These are phyloP conservation scores for Asterochloris sp. DNA, from an alignment of 139 green algal species.

Conservation along the genomic window DNA sequence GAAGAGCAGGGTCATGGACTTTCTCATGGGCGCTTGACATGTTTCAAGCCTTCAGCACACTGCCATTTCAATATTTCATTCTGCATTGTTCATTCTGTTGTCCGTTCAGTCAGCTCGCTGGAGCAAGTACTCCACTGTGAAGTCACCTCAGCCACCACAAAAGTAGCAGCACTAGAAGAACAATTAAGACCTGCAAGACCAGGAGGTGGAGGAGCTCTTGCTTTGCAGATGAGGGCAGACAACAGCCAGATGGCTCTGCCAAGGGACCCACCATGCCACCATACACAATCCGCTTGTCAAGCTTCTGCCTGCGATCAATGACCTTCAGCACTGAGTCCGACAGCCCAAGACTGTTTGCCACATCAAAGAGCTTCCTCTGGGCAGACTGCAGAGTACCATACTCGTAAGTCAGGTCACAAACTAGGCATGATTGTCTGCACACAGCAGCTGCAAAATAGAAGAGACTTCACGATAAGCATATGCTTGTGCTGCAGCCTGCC, in stretches of 20 bases:
- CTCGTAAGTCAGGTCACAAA: no score
- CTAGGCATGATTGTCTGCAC: no score
- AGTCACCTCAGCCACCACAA: constrained; percentile 19
- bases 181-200: constrained; percentile 8
- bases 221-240: neutral
- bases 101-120: no score
- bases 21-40: no score
- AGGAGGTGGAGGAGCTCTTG: neutral
- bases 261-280: constrained; percentile 73
- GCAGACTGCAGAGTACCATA: constrained; percentile 42
- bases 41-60: no score
- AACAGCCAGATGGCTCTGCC: neutral
- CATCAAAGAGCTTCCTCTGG: constrained; percentile 78
- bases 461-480: no score
- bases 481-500: no score
- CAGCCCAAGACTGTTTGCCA: constrained; percentile 82
- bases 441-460: no score
- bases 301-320: constrained; percentile 71
- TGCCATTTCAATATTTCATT: no score
- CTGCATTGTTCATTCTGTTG: no score
- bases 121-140: no score
- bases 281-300: constrained; percentile 78
- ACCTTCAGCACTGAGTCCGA: constrained; percentile 75
- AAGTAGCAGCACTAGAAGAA: neutral
- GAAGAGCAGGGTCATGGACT: no score